These are phyloP conservation scores for Rubus idaeus DNA, from an alignment of 306 rosid genomes.

Conservation along the genomic window DNA sequence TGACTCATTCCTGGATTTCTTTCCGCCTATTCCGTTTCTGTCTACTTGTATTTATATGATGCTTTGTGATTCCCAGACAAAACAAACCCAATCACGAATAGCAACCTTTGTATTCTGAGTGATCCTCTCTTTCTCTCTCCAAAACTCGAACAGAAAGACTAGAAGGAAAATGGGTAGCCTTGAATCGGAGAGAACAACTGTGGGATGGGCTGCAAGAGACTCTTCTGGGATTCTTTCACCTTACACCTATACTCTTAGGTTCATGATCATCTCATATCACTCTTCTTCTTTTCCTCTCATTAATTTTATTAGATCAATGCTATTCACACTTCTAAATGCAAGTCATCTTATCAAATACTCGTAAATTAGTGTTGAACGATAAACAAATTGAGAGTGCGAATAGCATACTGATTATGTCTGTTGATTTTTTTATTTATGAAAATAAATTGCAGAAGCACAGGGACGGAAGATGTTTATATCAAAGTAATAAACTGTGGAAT, in stretches of 20 bases:
- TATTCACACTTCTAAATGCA: neutral
- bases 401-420: neutral
- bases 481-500: constrained; percentile 77
- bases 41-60: neutral
- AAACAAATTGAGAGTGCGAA: too few relatives aligned
- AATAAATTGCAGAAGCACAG: constrained; percentile 61
- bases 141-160: neutral
- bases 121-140: neutral
- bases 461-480: constrained; percentile 76
- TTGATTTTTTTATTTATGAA: neutral
- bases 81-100: neutral
- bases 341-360: too few relatives aligned
- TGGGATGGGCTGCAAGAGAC: constrained; percentile 87
- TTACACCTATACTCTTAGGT: constrained; percentile 67
- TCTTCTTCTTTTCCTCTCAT: neutral
- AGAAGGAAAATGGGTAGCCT: constrained; percentile 49
- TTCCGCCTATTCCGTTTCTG: neutral
- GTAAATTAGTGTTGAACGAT: too few relatives aligned
- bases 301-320: neutral
- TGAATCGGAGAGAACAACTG: constrained; percentile 52
- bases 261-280: neutral
- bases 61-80: neutral
- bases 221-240: constrained; percentile 93
- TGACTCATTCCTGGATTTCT: neutral
- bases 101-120: too few relatives aligned